A percentile compares a stretch with the other conserved stretches of the same genome.
Evolutionary conservation across 2,329 filamentous ascomycete species (phyloP).

Genomic region (Xylaria sp.): DNA sequence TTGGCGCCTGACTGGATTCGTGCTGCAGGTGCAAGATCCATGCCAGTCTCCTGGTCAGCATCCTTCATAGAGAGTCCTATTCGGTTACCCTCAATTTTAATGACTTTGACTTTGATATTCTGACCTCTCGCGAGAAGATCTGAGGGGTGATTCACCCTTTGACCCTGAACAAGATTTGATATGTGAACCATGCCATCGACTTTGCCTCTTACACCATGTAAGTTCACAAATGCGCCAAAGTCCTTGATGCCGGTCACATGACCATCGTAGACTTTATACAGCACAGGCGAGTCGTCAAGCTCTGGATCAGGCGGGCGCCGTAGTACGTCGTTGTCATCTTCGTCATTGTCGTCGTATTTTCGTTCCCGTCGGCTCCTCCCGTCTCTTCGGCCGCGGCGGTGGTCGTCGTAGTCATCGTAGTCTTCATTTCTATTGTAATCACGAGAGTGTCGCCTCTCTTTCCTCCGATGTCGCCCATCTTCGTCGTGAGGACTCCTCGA

Average conservation of each 20-base stretch:
- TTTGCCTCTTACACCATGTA: slow-evolving; percentile 87
- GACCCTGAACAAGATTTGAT: slow-evolving; percentile 85
- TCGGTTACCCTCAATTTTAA: slow-evolving; percentile 82
- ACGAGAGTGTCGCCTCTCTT: slow-evolving; percentile 46
- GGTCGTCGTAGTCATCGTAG: slow-evolving; percentile 50
- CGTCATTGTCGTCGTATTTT: slow-evolving; percentile 53
- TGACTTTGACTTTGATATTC: slow-evolving; percentile 89
- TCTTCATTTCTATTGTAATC: slow-evolving; percentile 49
- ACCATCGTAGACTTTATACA: slow-evolving; percentile 90
- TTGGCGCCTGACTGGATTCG: slow-evolving; percentile 91
- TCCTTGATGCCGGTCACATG: slow-evolving; percentile 93
- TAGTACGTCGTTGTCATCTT: slow-evolving; percentile 68
- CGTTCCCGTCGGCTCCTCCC: slow-evolving; percentile 59
- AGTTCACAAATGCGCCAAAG: slow-evolving; percentile 93
- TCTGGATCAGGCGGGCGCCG: slow-evolving; percentile 74
- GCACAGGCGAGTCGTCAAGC: slow-evolving; percentile 80
- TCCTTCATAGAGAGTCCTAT: slow-evolving; percentile 97
- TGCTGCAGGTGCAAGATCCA: slow-evolving; percentile 81
- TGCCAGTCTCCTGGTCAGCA: slow-evolving; percentile 88
- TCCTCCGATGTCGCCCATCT: slow-evolving; percentile 52
- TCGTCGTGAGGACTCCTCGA: slow-evolving; percentile 65
- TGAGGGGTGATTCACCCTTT: slow-evolving; percentile 89
- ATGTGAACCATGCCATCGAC: slow-evolving; percentile 95
- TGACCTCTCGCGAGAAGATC: slow-evolving; percentile 86
- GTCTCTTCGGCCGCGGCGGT: slow-evolving; percentile 53